Conservation (phyloP, 495 filamentous ascomycete genomes). For the Niebla homalea region DNA sequence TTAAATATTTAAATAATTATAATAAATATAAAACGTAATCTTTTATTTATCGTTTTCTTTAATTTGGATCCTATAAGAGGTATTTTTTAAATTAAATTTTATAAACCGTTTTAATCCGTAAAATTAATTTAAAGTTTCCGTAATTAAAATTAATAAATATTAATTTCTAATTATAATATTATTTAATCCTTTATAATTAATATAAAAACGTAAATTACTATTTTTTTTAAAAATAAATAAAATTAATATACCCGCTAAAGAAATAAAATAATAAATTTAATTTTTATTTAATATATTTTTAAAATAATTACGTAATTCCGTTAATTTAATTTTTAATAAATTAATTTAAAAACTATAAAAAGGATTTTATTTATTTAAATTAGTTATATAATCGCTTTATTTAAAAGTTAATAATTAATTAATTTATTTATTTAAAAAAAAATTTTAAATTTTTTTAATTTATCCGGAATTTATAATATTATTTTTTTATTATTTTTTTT, state of each 20-base stretch:
- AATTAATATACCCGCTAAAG: neutral
- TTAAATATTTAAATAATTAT: conserved; percentile 15
- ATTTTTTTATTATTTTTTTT: too few relatives aligned
- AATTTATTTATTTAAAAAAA: too few relatives aligned
- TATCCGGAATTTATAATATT: too few relatives aligned
- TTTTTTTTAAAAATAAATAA: conserved; percentile 8
- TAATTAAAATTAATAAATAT: conserved; percentile 10
- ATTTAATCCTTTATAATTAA: conserved; percentile 13
- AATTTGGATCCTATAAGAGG: conserved; percentile 13
- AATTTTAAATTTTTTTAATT: too few relatives aligned
- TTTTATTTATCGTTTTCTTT: conserved; percentile 14
- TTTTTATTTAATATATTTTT: neutral
- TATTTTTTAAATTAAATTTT: conserved; percentile 14
- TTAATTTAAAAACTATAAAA: too few relatives aligned
- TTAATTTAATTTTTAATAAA: neutral
- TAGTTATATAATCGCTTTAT: too few relatives aligned
- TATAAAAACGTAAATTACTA: conserved; percentile 5
- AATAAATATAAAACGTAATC: conserved; percentile 4
- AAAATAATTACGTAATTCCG: neutral
- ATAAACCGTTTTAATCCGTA: conserved; percentile 8
- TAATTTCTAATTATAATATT: conserved; percentile 11
- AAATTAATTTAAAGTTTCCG: conserved; percentile 2
- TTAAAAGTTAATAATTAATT: too few relatives aligned
- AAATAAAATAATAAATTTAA: conserved; percentile 3
- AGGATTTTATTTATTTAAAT: too few relatives aligned